Evolutionary conservation across 1,139 yeast species (phyloP).

Genomic region (Blastobotrys proliferans): DNA sequence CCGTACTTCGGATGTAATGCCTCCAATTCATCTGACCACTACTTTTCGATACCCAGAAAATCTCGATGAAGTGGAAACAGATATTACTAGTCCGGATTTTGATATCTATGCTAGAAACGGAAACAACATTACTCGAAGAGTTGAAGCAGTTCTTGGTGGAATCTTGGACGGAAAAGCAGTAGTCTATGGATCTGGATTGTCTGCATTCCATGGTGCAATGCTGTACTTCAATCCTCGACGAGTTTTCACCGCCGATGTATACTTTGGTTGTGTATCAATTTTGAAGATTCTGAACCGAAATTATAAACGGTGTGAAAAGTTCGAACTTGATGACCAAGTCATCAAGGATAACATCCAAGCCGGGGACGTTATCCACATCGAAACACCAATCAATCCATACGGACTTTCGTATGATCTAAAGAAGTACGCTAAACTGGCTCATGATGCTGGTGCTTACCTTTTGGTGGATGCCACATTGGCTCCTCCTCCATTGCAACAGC

Average conservation of each 20-base stretch:
- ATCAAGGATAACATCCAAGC: conserved; percentile 43
- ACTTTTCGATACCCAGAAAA: conserved; percentile 64
- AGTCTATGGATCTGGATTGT: conserved; percentile 70
- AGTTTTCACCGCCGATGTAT: conserved; percentile 72
- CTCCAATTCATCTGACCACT: conserved; percentile 80
- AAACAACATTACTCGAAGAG: conserved; percentile 67
- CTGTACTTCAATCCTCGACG: conserved; percentile 69
- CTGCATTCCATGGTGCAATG: conserved; percentile 77
- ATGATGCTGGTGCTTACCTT: conserved; percentile 61
- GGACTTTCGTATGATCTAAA: conserved; percentile 66
- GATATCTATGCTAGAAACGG: conserved; percentile 61
- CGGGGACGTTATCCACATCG: conserved; percentile 81
- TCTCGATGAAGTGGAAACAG: conserved; percentile 49
- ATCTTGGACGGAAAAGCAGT: conserved; percentile 54
- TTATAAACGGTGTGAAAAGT: conserved; percentile 52
- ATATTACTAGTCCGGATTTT: conserved; percentile 29
- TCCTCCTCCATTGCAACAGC: conserved; percentile 84
- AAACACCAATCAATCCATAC: conserved; percentile 84
- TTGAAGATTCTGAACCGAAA: conserved; percentile 59
- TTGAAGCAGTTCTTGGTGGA: conserved; percentile 61
- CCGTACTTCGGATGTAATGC: conserved; percentile 51
- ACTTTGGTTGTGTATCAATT: conserved; percentile 79
- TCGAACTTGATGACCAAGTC: conserved; percentile 50
- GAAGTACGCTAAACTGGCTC: conserved; percentile 63
- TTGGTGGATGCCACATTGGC: conserved; percentile 87